Percentiles rank a stretch among this genome's conserved stretches.
Evolutionary conservation across 2,329 filamentous ascomycete genomes (phyloP).

Genomic region (Myriosclerotinia scirpicola): DNA sequence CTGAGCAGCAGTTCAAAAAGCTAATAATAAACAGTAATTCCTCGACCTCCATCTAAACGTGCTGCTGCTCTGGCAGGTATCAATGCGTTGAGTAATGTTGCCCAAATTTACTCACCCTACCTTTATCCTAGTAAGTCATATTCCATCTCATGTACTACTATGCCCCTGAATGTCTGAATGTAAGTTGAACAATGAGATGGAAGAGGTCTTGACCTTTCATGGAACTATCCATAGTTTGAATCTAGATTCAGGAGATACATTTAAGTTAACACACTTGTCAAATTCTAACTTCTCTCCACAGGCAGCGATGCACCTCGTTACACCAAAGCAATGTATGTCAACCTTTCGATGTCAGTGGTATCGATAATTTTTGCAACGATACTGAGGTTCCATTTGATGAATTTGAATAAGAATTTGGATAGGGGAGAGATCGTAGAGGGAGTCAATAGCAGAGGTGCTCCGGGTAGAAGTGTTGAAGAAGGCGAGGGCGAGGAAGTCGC

Average conservation of each 20-base stretch:
- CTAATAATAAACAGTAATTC: slow-evolving; percentile 40
- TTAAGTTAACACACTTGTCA: neutral
- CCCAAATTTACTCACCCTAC: slow-evolving; percentile 66
- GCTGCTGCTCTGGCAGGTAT: slow-evolving; percentile 30
- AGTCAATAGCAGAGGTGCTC: slow-evolving; percentile 27
- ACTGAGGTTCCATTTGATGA: slow-evolving; percentile 61
- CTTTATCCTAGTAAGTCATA: slow-evolving; percentile 41
- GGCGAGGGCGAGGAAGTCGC: slow-evolving; percentile 16
- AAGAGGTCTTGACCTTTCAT: too few relatives aligned
- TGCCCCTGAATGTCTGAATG: neutral
- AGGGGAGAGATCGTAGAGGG: slow-evolving; percentile 53
- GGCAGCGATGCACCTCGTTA: slow-evolving; percentile 17
- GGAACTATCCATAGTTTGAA: too few relatives aligned
- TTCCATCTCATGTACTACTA: neutral
- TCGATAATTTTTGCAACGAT: slow-evolving; percentile 63
- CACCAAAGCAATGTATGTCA: slow-evolving; percentile 61
- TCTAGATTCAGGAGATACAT: too few relatives aligned
- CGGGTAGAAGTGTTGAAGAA: slow-evolving; percentile 6
- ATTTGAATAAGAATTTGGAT: slow-evolving; percentile 69
- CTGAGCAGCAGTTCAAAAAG: neutral
- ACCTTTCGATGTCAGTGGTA: slow-evolving; percentile 63
- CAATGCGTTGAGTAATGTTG: slow-evolving; percentile 50
- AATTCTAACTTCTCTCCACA: neutral
- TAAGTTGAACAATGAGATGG: too few relatives aligned
- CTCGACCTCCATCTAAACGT: slow-evolving; percentile 31